Evolutionary conservation across 345 rosid species (phyloP).

Genomic region (Iberis pinnata): DNA sequence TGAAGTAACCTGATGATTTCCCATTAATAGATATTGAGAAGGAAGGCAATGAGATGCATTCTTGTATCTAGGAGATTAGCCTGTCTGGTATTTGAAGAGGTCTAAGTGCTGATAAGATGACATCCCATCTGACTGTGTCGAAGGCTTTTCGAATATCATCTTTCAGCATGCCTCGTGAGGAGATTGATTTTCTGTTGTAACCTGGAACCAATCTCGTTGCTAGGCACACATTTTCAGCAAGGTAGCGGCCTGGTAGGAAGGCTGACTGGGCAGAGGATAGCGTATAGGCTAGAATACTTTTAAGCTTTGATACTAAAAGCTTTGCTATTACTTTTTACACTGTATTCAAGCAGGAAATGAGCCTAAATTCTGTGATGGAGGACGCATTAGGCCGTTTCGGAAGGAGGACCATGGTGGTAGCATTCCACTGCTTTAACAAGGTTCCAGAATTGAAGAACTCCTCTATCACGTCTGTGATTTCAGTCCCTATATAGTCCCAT

Average conservation of each 20-base stretch:
- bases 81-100: too few species aligned
- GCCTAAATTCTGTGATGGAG: background rate
- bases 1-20: too few species aligned
- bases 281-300: background rate
- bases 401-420: rapidly evolving
- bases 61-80: too few species aligned
- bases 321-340: background rate
- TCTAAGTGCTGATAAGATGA: too few species aligned
- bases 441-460: background rate
- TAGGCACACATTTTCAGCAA: background rate
- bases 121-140: too few species aligned
- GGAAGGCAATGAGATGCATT: too few species aligned
- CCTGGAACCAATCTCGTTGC: background rate
- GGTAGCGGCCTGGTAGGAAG: background rate
- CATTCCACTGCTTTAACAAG: background rate
- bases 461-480: background rate
- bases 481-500: background rate
- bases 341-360: too few species aligned
- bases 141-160: background rate
- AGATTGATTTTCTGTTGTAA: too few species aligned
- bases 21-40: too few species aligned
- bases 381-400: background rate
- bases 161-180: background rate
- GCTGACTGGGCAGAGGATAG: background rate
- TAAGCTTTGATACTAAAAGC: background rate